Evolutionary conservation across 2,329 filamentous ascomycete genomes (phyloP).

Genomic region (Bipolaris victoriae): DNA sequence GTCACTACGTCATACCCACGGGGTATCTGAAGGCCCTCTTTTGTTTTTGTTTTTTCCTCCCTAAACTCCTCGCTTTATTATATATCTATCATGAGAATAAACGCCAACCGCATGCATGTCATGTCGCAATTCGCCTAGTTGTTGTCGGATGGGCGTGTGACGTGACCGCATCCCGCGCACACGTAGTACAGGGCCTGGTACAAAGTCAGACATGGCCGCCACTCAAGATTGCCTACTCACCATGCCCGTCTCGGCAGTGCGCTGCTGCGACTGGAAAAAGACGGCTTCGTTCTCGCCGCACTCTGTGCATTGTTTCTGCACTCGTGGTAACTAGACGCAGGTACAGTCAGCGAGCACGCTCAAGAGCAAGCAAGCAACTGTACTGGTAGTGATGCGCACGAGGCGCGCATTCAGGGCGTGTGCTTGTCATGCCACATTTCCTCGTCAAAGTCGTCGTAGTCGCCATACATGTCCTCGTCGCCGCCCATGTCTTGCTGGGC

Average conservation of each 20-base stretch:
- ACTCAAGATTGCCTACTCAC: slow-evolving; percentile 56
- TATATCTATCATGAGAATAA: slow-evolving; percentile 29
- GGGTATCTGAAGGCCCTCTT: slow-evolving; percentile 43
- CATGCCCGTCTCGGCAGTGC: slow-evolving; percentile 97
- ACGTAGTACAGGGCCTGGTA: slow-evolving; percentile 65
- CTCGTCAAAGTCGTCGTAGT: slow-evolving; percentile 33
- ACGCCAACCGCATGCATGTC: slow-evolving; percentile 42
- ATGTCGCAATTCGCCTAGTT: slow-evolving; percentile 18
- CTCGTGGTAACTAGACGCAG: slow-evolving; percentile 79
- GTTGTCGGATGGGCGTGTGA: slow-evolving; percentile 61
- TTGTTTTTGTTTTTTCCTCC: slow-evolving; percentile 20
- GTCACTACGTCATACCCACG: slow-evolving; percentile 41
- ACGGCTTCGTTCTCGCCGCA: slow-evolving; percentile 91
- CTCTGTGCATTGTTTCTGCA: slow-evolving; percentile 81
- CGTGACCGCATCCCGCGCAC: slow-evolving; percentile 90
- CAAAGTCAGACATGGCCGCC: slow-evolving; percentile 19
- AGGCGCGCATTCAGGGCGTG: slow-evolving; percentile 36
- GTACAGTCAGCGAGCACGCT: slow-evolving; percentile 47
- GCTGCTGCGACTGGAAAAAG: slow-evolving; percentile 98
- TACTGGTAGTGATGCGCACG: slow-evolving; percentile 25
- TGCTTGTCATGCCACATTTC: slow-evolving; percentile 41
- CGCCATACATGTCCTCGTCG: slow-evolving; percentile 19
- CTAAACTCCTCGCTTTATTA: slow-evolving; percentile 34
- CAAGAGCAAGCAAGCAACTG: slow-evolving; percentile 46
- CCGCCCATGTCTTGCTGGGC: slow-evolving; percentile 25